phyloP scores from a whole-genome alignment of 2,329 filamentous ascomycete genomes.

The Trichocomaceae sp. region DNA sequence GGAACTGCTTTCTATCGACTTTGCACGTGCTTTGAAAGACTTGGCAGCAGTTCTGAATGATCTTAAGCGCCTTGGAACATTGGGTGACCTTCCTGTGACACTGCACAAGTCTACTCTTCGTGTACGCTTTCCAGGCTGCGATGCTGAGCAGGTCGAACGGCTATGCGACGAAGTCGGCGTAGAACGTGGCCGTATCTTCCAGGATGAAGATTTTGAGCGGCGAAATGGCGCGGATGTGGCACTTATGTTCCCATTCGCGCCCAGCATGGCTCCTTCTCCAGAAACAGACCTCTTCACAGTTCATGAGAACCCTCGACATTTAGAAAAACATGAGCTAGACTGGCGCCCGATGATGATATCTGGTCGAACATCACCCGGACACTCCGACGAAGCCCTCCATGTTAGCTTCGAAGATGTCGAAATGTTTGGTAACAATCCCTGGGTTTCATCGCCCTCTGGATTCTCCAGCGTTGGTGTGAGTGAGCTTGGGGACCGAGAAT shows the following conservation, averaged over 20 bases:
- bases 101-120: constrained; percentile 63
- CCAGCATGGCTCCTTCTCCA: constrained; percentile 46
- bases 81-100: constrained; percentile 78
- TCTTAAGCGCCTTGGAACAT: constrained; percentile 63
- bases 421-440: constrained; percentile 47
- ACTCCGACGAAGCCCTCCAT: constrained; percentile 22
- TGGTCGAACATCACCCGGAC: constrained; percentile 26
- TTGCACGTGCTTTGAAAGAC: constrained; percentile 78
- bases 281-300: constrained; percentile 39
- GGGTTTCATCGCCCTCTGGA: constrained; percentile 47
- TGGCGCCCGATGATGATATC: constrained; percentile 53
- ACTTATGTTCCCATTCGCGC: constrained; percentile 79
- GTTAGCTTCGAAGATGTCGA: constrained; percentile 38
- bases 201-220: constrained; percentile 69
- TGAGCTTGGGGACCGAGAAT: constrained; percentile 39
- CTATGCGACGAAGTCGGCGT: constrained; percentile 86
- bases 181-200: constrained; percentile 66
- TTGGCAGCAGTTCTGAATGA: constrained; percentile 73
- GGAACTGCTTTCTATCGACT: constrained; percentile 78
- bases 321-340: constrained; percentile 35
- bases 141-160: constrained; percentile 70
- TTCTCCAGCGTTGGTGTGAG: constrained; percentile 55
- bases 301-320: constrained; percentile 27
- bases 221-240: constrained; percentile 65
- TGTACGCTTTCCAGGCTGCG: constrained; percentile 85